phyloP scores from a whole-genome alignment of 768 basidiomycete genomes.

The Hypsizygus marmoreus region DNA sequence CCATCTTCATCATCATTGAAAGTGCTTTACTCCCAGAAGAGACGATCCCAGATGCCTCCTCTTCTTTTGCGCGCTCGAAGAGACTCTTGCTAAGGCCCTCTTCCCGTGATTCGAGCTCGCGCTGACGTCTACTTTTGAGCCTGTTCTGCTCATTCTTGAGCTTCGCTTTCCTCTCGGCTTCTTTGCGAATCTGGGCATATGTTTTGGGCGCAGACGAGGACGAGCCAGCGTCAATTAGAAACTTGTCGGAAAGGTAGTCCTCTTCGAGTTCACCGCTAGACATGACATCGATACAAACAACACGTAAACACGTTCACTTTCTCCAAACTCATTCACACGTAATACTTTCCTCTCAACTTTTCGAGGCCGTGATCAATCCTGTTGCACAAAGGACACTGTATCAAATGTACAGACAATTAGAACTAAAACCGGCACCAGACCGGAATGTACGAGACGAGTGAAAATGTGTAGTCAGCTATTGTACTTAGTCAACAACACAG shows the following conservation, averaged over 20 bases:
- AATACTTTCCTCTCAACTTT: too few species aligned
- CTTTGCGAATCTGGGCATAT: conserved; percentile 71
- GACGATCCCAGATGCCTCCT: conserved; percentile 52
- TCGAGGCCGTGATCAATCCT: too few species aligned
- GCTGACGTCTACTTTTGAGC: conserved; percentile 64
- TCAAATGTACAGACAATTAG: conserved; percentile 29
- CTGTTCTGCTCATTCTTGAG: conserved; percentile 70
- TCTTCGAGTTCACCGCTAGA: conserved; percentile 71
- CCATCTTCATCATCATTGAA: conserved; percentile 94
- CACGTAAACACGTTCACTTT: conserved; percentile 17
- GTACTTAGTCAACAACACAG: conserved; percentile 11
- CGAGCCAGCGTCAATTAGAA: conserved; percentile 50
- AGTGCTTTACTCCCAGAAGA: conserved; percentile 72
- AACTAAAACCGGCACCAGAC: conserved; percentile 51
- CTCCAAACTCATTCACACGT: too few species aligned
- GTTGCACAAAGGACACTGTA: too few species aligned
- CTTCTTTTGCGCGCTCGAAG: conserved; percentile 75
- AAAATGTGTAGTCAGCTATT: conserved; percentile 19
- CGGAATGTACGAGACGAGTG: conserved; percentile 34
- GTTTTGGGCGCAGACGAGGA: conserved; percentile 51
- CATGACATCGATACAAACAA: conserved; percentile 43
- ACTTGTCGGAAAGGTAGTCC: conserved; percentile 89
- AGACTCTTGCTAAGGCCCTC: conserved; percentile 81
- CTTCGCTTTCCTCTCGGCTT: conserved; percentile 56
- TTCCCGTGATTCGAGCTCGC: conserved; percentile 72